phyloP scores from a whole-genome alignment of 1,284 basidiomycete genomes.

The Hortiboletus rubellus region DNA sequence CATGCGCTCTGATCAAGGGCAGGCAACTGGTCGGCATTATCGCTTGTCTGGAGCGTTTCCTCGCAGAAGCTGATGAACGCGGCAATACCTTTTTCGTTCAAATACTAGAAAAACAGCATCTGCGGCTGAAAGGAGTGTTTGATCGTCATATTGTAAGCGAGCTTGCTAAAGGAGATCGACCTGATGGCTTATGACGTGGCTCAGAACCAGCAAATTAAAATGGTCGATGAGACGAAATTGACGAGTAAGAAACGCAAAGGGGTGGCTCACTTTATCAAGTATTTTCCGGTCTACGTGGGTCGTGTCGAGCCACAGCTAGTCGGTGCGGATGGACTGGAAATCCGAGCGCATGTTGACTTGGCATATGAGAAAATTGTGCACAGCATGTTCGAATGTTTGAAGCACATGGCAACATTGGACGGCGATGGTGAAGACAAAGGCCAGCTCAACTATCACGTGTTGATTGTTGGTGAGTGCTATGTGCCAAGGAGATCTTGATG shows the following conservation, averaged over 20 bases:
- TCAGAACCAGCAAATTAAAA: constrained; percentile 84
- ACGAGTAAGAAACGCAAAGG: constrained; percentile 92
- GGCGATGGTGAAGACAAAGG: constrained; percentile 94
- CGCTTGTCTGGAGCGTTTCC: constrained; percentile 76
- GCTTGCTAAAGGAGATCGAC: neutral
- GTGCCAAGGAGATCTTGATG: neutral
- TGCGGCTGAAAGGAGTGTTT: constrained; percentile 68
- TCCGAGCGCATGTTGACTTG: constrained; percentile 76
- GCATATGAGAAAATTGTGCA: constrained; percentile 89
- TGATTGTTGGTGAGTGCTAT: constrained; percentile 80
- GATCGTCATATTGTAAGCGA: constrained; percentile 77
- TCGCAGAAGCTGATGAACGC: constrained; percentile 76
- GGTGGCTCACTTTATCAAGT: constrained; percentile 89
- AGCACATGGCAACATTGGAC: constrained; percentile 93
- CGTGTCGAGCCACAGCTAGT: constrained; percentile 87
- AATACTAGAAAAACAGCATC: constrained; percentile 80
- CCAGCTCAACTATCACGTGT: constrained; percentile 94
- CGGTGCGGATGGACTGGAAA: constrained; percentile 73
- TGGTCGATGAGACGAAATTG: constrained; percentile 89
- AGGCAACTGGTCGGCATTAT: constrained; percentile 89
- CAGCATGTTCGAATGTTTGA: constrained; percentile 88
- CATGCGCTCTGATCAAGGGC: constrained; percentile 9
- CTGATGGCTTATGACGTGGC: constrained; percentile 5
- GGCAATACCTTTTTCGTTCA: constrained; percentile 75
- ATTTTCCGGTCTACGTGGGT: constrained; percentile 88